phyloP scores from a whole-genome alignment of 2,329 filamentous ascomycete species.

The Raffaelea arxii region DNA sequence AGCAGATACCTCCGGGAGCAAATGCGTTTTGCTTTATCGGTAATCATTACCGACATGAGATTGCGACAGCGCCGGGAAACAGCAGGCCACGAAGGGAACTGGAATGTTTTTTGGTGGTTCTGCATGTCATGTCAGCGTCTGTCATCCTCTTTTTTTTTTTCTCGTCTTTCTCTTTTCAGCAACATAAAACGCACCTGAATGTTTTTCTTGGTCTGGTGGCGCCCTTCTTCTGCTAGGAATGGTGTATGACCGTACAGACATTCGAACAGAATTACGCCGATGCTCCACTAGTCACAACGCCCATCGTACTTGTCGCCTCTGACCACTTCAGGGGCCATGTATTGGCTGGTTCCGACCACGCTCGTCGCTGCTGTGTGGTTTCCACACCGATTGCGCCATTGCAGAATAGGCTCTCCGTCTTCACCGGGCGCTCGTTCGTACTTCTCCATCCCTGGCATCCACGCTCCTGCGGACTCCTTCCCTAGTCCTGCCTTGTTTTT shows the following conservation, averaged over 20 bases:
- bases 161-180: background rate
- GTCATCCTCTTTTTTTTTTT: too few species aligned
- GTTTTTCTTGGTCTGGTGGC: conserved; percentile 75
- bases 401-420: conserved; percentile 44
- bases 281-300: conserved; percentile 93
- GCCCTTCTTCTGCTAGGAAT: conserved; percentile 68
- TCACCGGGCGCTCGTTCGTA: conserved; percentile 22
- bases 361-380: conserved; percentile 69
- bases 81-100: conserved; percentile 56
- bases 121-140: too few species aligned
- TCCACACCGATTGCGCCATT: conserved; percentile 60
- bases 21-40: conserved; percentile 64
- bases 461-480: background rate
- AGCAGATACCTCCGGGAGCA: conserved; percentile 66
- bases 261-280: conserved; percentile 90
- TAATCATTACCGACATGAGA: conserved; percentile 62
- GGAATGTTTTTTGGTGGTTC: conserved; percentile 61
- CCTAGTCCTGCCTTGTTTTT: conserved; percentile 23
- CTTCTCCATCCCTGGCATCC: conserved; percentile 23
- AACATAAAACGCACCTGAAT: conserved; percentile 70
- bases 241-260: conserved; percentile 89
- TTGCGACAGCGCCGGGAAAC: conserved; percentile 67
- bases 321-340: conserved; percentile 95
- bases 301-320: conserved; percentile 77
- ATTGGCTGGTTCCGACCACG: conserved; percentile 90